Base-by-base conservation (phyloP, 768 basidiomycete species). In the Phaeotremella fagi region DNA sequence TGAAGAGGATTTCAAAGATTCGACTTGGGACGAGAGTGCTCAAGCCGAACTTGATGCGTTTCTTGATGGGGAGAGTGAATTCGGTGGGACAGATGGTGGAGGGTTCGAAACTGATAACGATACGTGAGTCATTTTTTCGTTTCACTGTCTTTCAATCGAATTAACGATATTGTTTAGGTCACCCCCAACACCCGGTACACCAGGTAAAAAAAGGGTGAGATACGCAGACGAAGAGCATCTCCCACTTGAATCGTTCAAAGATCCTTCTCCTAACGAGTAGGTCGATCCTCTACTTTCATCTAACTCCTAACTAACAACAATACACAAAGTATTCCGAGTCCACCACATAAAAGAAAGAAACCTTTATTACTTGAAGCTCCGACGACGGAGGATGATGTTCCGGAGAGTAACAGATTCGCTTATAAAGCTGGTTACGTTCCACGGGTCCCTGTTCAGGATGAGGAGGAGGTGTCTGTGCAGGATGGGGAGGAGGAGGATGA, bases 21-120 rank as follows among this genome's bases (percentile, higher is more conserved):
- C 50, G 47, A 68, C 79, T 75, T 53, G 82, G 82, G 42, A 83
- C 85, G 82, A 83, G 61, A 85, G 84, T 61, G 85, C 88, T 61
- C 87, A 88, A 67, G 82, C 85, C 54, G 91, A 92, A 67, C 85
- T 91, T 29, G 88, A 90, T 57, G 89, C 85, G 37, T 85, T 87
- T 33, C 83, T 91, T 18, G 85, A 83, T 57, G 58, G 55, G 27
- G 47, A 55, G 14, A 43, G 56, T 18, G 59, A 60, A 38, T 55
- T 54, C 42, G 59, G 38, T 5, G 54, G 43, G 23, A 50, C 59
- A 24, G 59, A 60, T 24, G 45, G 24, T 23, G 24, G 48, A 48
- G 52, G 20, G 31, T 31, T 25, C n/a, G 26, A 31, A 3, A 22
- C 23, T 6, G 20, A 25, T 28, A 24, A 29, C 9, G 26, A 45